Evolutionary conservation across 2,329 filamentous ascomycete genomes (phyloP), one percentile per base, ranked within the genome.

Genomic region (Colletotrichum siamense): DNA sequence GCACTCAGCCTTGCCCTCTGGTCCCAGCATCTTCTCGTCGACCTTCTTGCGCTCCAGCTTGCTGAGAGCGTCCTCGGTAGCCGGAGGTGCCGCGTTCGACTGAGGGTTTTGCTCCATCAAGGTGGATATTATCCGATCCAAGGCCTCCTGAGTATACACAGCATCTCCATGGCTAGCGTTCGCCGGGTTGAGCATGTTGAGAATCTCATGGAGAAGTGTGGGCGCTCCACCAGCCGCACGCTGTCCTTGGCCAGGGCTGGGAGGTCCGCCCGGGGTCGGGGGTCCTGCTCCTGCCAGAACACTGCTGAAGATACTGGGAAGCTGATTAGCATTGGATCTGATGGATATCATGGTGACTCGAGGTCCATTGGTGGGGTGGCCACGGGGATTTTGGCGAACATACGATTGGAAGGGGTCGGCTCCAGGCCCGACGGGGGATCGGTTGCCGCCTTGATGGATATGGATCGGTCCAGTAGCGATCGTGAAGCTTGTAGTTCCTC

Each of bases 91-190:
- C 1, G 95, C 96, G 79, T 94, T 95, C 1, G 93, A 94, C 69
- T 90, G 90, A 3, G 92, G 91, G 73, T 96, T 94, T 76, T 95
- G 92, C 79, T 98, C 96, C 93, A 98, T 97, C 59, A 99, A 88
- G 79, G 94, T 92, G 0, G 95, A 94, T 72, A 99, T 94, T 78
- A 99, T 95, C 39, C 94, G 92, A 82, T 99, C 96, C 36, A 99
- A 88, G 4, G 95, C 96, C 85, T 98, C 96, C 84, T 99, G 95
- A 0, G 94, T 94, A 83, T 96, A 98, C 2, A 98, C 96, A 9
- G 93, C 95, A 83, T 99, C 96, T 24, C 96, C 95, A 75, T 91
- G 88, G 18, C 87, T 85, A 9, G 86, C 89, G 73, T 88, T 86
- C n/a, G 85, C 85, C 16, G 90, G 89, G 69, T 88, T 89, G 52